Base-by-base conservation (phyloP, 208 protist species). In the Strigomonas culicis region DNA sequence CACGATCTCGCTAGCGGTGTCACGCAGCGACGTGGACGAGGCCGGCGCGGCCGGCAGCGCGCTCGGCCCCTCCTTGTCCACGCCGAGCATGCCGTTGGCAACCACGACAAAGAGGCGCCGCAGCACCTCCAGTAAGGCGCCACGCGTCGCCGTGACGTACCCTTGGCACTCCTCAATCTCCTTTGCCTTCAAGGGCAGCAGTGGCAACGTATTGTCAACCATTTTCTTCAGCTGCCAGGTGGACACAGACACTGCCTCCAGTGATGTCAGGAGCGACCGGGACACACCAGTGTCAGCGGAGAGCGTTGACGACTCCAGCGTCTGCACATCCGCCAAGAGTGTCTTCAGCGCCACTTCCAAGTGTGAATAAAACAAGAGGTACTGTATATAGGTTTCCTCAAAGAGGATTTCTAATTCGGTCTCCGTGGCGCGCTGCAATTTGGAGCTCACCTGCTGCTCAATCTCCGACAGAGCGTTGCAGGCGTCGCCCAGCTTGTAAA, bases 351-450 rank as follows among this genome's bases (percentile, higher is more conserved):
- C 58, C 44, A 75, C 76, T 1, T 46, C 74, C 0, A 93, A 39
- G 0, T 75, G 66, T 46, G 90, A 78, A 71, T 94, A 86, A n/a
- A 90, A 64, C 22, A 94, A 49, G 19, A 93, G 41, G 25, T 77
- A 49, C 25, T 80, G 68, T 27, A 93, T 57, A 63, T 80, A 82
- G 10, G 55, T 59, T 8, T 74, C 66, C 52, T 94, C 85, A 66
- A 92, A 92, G 17, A 68, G 32, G 30, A 84, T 77, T 59, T 81
- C 76, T 56, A 83, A 47, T 60, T 93, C 87, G 8, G 72, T 65
- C 4, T 77, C 71, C 17, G 67, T 68, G 4, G 90, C 87, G 13
- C 75, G 59, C 43, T 79, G 53, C 31, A 94, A 65, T 65, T 86
- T 86, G 22, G 21, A 24, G 36, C 74, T 53, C 28, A 93, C 71